Conservation (phyloP, 2,329 filamentous ascomycete genomes). For the Xylaria sp. region DNA sequence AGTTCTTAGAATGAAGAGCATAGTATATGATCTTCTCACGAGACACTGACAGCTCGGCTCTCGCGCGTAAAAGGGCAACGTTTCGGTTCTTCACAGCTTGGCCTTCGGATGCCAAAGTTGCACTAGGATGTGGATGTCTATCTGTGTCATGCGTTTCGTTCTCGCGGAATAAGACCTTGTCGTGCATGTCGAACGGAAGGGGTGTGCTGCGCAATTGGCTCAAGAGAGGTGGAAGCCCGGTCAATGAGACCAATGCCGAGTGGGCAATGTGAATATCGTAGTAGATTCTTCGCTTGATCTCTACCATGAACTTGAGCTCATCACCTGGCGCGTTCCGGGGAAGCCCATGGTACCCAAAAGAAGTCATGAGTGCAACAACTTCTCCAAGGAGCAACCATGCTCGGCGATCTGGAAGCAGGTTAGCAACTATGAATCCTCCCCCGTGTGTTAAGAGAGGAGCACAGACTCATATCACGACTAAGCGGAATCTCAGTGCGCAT, state of each 20-base stretch:
- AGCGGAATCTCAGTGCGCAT: conserved; percentile 9
- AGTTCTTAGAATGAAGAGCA: conserved; percentile 38
- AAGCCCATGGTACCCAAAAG: conserved; percentile 47
- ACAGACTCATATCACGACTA: conserved; percentile 16
- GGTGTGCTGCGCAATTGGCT: conserved; percentile 36
- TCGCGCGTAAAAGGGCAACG: conserved; percentile 30
- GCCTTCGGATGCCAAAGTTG: neutral
- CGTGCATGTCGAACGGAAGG: conserved; percentile 36
- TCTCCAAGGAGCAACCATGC: conserved; percentile 29
- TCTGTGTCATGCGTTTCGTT: conserved; percentile 29
- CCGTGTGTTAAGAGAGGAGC: neutral
- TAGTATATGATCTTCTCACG: conserved; percentile 56
- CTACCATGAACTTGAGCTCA: conserved; percentile 21
- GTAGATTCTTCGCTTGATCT: conserved; percentile 32
- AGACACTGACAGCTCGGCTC: conserved; percentile 41
- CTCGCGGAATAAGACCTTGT: conserved; percentile 35
- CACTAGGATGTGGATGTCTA: neutral
- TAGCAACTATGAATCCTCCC: neutral
- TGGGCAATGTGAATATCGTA: conserved; percentile 33
- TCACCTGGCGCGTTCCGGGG: conserved; percentile 18
- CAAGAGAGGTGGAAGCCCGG: conserved; percentile 38
- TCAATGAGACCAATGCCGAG: conserved; percentile 38
- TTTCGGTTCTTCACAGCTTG: conserved; percentile 29
- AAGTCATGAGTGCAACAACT: conserved; percentile 34
- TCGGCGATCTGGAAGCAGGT: conserved; percentile 20